Base-by-base conservation (phyloP, 176 grass and related monocot species). In the Oryza officinalis region DNA sequence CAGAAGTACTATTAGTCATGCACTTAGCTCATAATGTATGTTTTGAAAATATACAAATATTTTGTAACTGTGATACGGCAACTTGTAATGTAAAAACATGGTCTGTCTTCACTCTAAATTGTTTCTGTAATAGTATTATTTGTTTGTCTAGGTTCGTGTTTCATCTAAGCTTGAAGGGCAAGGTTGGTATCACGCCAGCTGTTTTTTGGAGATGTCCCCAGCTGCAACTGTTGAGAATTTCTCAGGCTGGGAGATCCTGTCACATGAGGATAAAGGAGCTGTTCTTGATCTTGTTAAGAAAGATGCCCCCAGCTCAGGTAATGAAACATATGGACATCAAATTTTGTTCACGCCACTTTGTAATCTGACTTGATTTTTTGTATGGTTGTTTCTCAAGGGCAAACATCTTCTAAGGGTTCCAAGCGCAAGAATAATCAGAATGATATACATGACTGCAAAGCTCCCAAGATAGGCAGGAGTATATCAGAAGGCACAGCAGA, bases 101-200 rank as follows among this genome's bases (percentile, higher is more conserved):
- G 22, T 79, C 33, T 90, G 23, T 67, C 46, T 65, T 69, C 22
- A 74, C 17, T 87, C 59, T 47, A 77, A 77, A 69, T 26, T 76
- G 75, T 76, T 28, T 54, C 6, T 3, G 22, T 89, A 82, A 81
- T 44, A 37, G 31, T 83, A 75, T 87, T 88, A 40, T 76, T 75
- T 94, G 69, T 35, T 61, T 85, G 68, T 65, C 67, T 88, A 96
- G 96, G 87, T 98, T 79, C 88, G 92, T 84, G 82, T 98, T 54
- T 95, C 96, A 67, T 85, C 85, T 38, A 98, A 98, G 70, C 31
- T 88, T 75, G 96, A 92, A 27, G 91, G 91, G 20, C 89, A 93
- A 88, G 92, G 87, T 77, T 74, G 96, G 96, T 88, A 93, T 71
- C 96, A 98, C 84, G 74, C 69, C 45, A 90, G 81, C 40, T 98